A percentile compares a stretch with the other conserved stretches of the same genome.
These are phyloP conservation scores for Trypanosomatidae sp. DNA, from an alignment of 208 protist species.

Conservation along the genomic window DNA sequence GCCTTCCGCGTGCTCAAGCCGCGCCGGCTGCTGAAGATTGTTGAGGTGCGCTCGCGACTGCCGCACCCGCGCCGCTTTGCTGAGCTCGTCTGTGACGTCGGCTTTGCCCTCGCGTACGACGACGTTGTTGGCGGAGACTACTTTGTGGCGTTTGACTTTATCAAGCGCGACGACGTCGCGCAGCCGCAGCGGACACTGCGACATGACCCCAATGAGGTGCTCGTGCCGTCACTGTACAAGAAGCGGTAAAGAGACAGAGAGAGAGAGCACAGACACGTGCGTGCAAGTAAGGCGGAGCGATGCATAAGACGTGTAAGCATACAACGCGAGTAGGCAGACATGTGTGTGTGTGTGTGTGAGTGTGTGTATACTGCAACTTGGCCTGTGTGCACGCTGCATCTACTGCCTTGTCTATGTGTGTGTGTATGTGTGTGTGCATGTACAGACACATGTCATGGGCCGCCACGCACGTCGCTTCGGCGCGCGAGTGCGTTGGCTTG, in stretches of 20 bases:
- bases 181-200: conserved; percentile 22
- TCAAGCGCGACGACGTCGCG: conserved; percentile 47
- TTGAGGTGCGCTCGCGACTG: conserved; percentile 90
- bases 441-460: too few species aligned
- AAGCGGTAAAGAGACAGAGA: conserved; percentile 88
- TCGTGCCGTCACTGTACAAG: conserved; percentile 92
- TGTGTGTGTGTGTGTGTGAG: too few species aligned
- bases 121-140: conserved; percentile 86
- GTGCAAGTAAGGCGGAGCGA: too few species aligned
- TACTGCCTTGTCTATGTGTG: too few species aligned
- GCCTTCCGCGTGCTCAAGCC: conserved; percentile 87
- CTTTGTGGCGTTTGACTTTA: conserved; percentile 88
- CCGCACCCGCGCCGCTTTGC: conserved; percentile 61
- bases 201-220: conserved; percentile 44
- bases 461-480: too few species aligned
- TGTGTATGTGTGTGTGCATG: too few species aligned
- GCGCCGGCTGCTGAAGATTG: conserved; percentile 80
- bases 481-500: too few species aligned
- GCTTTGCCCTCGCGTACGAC: conserved; percentile 68
- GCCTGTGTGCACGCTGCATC: too few species aligned
- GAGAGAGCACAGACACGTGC: too few species aligned
- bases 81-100: conserved; percentile 66
- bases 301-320: too few species aligned
- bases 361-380: too few species aligned
- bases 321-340: too few species aligned